Percentiles rank a stretch among this genome's conserved stretches.
Evolutionary conservation across 2,329 filamentous ascomycete species (phyloP).

Genomic region (Colletotrichum incanum): DNA sequence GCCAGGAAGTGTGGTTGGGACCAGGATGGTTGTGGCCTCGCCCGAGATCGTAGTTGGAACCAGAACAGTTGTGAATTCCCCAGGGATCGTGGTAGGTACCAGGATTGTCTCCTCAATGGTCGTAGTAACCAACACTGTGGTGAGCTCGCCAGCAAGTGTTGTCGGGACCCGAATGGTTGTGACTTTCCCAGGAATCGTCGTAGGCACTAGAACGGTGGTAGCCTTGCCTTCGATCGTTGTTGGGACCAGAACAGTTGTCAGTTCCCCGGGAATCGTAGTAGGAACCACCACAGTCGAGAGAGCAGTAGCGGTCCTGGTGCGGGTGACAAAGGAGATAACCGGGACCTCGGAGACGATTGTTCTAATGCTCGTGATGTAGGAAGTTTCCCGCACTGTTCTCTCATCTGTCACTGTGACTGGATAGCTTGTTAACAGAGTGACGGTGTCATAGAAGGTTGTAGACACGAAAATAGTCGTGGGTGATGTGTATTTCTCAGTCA

Average conservation of each 20-base stretch:
- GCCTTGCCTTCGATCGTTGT: no score
- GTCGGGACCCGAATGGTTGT: neutral
- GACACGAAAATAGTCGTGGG: constrained; percentile 35
- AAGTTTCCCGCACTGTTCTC: constrained; percentile 31
- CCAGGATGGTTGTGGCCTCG: no score
- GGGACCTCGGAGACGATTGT: constrained; percentile 28
- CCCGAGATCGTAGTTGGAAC: no score
- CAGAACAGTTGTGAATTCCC: no score
- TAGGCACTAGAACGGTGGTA: no score
- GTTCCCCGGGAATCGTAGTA: neutral
- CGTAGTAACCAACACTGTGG: no score
- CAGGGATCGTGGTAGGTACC: no score
- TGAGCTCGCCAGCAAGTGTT: no score
- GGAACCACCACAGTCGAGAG: constrained; percentile 20
- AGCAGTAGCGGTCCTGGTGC: constrained; percentile 15
- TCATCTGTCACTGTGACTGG: constrained; percentile 43
- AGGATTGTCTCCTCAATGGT: no score
- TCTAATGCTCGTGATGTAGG: constrained; percentile 17
- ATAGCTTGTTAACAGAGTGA: constrained; percentile 42
- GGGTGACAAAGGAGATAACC: constrained; percentile 25
- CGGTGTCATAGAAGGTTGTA: constrained; percentile 38
- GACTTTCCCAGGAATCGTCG: no score
- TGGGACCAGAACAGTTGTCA: no score
- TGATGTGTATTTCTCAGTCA: constrained; percentile 34
- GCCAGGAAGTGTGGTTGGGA: no score